phyloP scores from a whole-genome alignment of 2,329 filamentous ascomycete species.

The Neofusicoccum sp. region DNA sequence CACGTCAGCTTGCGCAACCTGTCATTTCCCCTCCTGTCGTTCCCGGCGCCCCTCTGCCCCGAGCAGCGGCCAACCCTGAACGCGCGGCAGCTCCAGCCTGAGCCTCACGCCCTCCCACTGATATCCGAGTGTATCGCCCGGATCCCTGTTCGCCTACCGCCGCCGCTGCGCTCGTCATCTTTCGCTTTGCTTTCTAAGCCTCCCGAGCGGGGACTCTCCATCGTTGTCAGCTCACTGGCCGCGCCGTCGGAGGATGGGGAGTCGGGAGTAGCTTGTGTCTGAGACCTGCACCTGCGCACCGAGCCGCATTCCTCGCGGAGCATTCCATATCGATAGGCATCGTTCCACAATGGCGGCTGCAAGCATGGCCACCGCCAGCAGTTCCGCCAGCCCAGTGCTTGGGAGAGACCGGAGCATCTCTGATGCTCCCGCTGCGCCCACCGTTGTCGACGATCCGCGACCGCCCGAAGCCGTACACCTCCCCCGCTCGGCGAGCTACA shows the following conservation, averaged over 20 bases:
- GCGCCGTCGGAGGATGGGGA: conserved; percentile 11
- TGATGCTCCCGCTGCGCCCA: conserved; percentile 4
- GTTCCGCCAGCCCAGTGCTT: not conserved
- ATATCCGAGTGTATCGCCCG: not conserved
- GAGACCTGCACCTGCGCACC: conserved; percentile 6
- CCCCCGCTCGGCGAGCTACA: conserved; percentile 41
- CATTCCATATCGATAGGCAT: conserved; percentile 17
- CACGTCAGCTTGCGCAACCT: conserved; percentile 10
- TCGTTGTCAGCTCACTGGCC: conserved; percentile 2
- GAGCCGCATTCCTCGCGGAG: conserved; percentile 13
- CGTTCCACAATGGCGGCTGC: conserved; percentile 12
- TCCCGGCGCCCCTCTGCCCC: not conserved
- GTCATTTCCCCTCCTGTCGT: not conserved
- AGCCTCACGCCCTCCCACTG: not conserved
- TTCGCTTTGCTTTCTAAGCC: not conserved
- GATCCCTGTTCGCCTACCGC: not conserved
- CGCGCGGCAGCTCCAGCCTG: conserved; percentile 1
- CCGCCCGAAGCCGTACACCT: conserved; percentile 29
- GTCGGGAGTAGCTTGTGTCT: conserved; percentile 15
- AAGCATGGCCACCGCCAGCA: conserved; percentile 13
- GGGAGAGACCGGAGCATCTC: conserved; percentile 16
- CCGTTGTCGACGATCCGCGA: conserved; percentile 21
- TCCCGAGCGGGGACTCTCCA: conserved; percentile 3
- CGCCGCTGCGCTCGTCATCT: not conserved
- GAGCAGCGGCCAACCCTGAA: not conserved